Conservation (phyloP, 2,329 filamentous ascomycete genomes). For the Pseudogymnoascus sp. region DNA sequence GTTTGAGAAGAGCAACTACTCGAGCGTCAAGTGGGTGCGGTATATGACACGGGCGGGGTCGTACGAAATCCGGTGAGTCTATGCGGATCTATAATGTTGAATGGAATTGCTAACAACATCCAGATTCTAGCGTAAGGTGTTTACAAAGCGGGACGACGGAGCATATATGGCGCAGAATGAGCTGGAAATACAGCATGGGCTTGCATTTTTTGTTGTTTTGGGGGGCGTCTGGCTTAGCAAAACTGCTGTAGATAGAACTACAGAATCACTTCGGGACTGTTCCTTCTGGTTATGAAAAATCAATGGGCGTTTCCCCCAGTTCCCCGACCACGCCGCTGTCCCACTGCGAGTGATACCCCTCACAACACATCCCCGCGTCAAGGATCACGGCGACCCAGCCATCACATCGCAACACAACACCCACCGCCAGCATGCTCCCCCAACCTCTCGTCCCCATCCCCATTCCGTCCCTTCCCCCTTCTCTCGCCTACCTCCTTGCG, state of each 20-base stretch:
- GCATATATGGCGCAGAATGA: slow-evolving; percentile 1
- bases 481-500: not conserved
- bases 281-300: not conserved
- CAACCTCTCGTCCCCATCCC: not conserved
- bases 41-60: slow-evolving; percentile 98
- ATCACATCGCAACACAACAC: not conserved
- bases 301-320: not conserved
- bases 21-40: slow-evolving; percentile 96
- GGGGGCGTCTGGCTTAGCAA: not conserved
- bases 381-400: not conserved
- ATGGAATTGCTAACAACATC: not conserved
- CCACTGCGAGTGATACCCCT: not conserved
- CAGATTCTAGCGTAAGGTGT: not conserved
- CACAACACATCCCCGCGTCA: not conserved
- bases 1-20: slow-evolving; percentile 99
- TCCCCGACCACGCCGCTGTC: not conserved
- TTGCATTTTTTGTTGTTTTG: not conserved
- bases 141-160: slow-evolving; percentile 5
- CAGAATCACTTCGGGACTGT: not conserved
- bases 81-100: not conserved
- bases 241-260: not conserved
- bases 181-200: not conserved
- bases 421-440: not conserved
- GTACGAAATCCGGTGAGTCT: slow-evolving; percentile 78
- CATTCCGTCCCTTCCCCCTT: not conserved